phyloP scores from a whole-genome alignment of 495 filamentous ascomycete genomes.

The Tuber microsphaerosporum region DNA sequence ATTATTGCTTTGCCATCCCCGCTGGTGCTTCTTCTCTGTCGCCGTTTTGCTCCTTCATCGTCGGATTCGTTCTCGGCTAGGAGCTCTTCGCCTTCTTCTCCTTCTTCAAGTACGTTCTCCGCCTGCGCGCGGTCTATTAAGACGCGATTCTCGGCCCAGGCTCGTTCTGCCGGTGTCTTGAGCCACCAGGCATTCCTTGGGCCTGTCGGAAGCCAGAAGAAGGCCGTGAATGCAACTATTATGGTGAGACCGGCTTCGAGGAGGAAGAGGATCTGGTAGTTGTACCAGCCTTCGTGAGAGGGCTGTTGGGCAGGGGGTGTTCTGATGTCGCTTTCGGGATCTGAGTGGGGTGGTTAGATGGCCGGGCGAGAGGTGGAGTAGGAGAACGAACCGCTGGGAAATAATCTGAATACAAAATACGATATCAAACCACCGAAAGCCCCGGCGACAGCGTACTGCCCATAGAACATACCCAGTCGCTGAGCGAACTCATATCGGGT shows the following conservation, averaged over 20 bases:
- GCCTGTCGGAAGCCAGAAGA: slow-evolving; percentile 50
- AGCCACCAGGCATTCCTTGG: slow-evolving; percentile 54
- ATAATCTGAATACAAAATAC: slow-evolving; percentile 43
- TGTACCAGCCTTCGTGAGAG: slow-evolving; percentile 42
- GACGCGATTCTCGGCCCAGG: slow-evolving; percentile 46
- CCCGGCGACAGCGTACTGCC: slow-evolving; percentile 53
- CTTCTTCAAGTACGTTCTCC: slow-evolving; percentile 8
- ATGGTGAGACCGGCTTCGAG: slow-evolving; percentile 51
- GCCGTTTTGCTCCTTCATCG: background rate
- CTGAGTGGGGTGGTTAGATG: slow-evolving; percentile 2
- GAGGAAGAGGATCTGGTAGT: slow-evolving; percentile 55
- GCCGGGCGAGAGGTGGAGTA: background rate
- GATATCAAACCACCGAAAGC: slow-evolving; percentile 51
- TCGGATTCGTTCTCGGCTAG: slow-evolving; percentile 20
- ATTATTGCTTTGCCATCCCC: slow-evolving; percentile 27
- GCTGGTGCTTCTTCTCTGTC: background rate
- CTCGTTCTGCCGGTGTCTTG: slow-evolving; percentile 45
- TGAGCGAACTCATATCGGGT: slow-evolving; percentile 51
- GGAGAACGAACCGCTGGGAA: slow-evolving; percentile 13
- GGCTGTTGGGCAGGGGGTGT: slow-evolving; percentile 35
- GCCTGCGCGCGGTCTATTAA: slow-evolving; percentile 34
- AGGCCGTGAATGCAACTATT: slow-evolving; percentile 46
- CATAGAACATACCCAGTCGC: slow-evolving; percentile 52
- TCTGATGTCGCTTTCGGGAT: slow-evolving; percentile 17
- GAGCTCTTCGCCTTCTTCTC: slow-evolving; percentile 34